Conservation (phyloP, 345 rosid species). For the Cardiospermum halicacabum region DNA sequence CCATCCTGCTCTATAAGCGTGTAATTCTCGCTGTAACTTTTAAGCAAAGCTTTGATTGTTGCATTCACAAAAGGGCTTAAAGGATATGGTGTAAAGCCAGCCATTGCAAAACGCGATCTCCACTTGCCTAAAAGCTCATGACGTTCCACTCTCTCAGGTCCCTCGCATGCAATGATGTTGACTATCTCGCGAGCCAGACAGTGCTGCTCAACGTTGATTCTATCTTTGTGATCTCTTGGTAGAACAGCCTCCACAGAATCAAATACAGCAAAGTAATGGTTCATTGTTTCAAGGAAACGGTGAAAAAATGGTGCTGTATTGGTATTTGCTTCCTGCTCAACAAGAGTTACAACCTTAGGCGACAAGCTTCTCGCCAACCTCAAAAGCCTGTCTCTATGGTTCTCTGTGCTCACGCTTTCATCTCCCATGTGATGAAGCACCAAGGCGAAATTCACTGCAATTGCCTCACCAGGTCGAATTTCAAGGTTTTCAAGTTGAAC, state of each 20-base stretch:
- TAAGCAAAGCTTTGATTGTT: slow-evolving; percentile 63
- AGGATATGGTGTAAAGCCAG: slow-evolving; percentile 74
- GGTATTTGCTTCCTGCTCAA: slow-evolving; percentile 87
- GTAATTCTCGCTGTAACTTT: slow-evolving; percentile 56
- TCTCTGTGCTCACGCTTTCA: slow-evolving; percentile 75
- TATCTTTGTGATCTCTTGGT: slow-evolving; percentile 76
- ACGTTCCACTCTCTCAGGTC: slow-evolving; percentile 85
- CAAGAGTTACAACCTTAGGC: slow-evolving; percentile 78
- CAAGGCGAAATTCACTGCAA: slow-evolving; percentile 78
- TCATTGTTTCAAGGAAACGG: slow-evolving; percentile 72
- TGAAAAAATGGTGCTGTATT: slow-evolving; percentile 74
- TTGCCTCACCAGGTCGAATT: slow-evolving; percentile 62
- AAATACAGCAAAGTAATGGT: slow-evolving; percentile 64
- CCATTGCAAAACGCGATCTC: slow-evolving; percentile 81
- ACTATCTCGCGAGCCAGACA: slow-evolving; percentile 94
- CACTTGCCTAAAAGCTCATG: slow-evolving; percentile 83
- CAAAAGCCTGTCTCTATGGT: slow-evolving; percentile 80
- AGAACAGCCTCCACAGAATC: slow-evolving; percentile 74
- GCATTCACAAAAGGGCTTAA: slow-evolving; percentile 67
- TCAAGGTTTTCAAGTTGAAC: slow-evolving; percentile 61
- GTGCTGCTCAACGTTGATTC: slow-evolving; percentile 88
- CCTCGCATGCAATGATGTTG: slow-evolving; percentile 90
- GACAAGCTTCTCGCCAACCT: slow-evolving; percentile 72
- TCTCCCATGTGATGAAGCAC: slow-evolving; percentile 93
- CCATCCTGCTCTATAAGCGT: slow-evolving; percentile 81